phyloP scores from a whole-genome alignment of 2,329 filamentous ascomycete species.

The Penicillium capsulatum region DNA sequence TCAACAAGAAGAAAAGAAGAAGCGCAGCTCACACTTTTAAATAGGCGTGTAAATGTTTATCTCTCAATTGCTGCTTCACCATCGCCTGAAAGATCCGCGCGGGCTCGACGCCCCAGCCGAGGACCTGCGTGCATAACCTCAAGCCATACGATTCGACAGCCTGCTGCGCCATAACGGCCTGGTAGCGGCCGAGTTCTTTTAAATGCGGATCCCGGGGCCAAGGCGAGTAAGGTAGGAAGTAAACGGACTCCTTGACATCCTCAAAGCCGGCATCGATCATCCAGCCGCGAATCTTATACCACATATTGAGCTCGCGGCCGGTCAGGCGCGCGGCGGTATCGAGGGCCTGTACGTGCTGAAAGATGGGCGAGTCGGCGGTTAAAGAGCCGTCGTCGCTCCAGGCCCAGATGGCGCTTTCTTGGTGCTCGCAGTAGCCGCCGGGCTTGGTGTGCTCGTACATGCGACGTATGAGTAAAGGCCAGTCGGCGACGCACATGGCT shows the following conservation, averaged over 20 bases:
- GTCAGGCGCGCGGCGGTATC: slow-evolving; percentile 8
- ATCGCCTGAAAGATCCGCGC: slow-evolving; percentile 13
- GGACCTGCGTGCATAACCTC: slow-evolving; percentile 14
- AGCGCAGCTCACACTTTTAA: slow-evolving; percentile 14
- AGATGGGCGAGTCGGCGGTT: slow-evolving; percentile 12
- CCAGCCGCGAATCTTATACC: slow-evolving; percentile 10
- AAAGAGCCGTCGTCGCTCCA: slow-evolving; percentile 27
- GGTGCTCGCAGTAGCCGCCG: slow-evolving; percentile 29
- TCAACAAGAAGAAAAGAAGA: neutral
- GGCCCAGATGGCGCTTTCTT: slow-evolving; percentile 19
- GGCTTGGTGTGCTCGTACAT: slow-evolving; percentile 22
- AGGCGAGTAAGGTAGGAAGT: slow-evolving; percentile 13
- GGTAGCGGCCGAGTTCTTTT: slow-evolving; percentile 16
- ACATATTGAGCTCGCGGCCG: slow-evolving; percentile 18
- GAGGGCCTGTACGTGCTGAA: slow-evolving; percentile 11
- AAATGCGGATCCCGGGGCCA: slow-evolving; percentile 14
- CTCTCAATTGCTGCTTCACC: slow-evolving; percentile 13
- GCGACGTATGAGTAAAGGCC: slow-evolving; percentile 6
- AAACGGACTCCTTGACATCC: slow-evolving; percentile 16
- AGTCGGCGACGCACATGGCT: slow-evolving; percentile 14
- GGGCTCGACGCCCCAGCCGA: slow-evolving; percentile 15
- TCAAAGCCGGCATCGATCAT: slow-evolving; percentile 28
- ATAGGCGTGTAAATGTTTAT: slow-evolving; percentile 15
- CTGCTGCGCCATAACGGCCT: slow-evolving; percentile 12
- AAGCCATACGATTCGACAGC: slow-evolving; percentile 16